These are phyloP conservation scores for Coemansia sp. DNA, from an alignment of 192 early-diverging fungal species.

Conservation along the genomic window DNA sequence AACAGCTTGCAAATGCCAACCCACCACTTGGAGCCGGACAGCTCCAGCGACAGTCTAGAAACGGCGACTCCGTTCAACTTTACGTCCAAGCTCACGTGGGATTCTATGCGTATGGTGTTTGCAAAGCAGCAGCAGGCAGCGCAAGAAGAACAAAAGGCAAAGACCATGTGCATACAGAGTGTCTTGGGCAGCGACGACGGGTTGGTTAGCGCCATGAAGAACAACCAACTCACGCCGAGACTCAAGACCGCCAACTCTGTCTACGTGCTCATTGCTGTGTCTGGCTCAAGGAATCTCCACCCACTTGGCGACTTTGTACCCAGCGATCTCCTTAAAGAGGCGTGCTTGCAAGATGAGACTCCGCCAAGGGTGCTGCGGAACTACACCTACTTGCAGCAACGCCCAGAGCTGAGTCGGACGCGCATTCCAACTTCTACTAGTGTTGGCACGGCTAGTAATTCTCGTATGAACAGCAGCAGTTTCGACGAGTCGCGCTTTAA, in stretches of 20 bases:
- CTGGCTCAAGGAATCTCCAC: slow-evolving; percentile 19
- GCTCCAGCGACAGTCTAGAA: slow-evolving; percentile 12
- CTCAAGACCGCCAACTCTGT: slow-evolving; percentile 19
- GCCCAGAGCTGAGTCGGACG: background rate
- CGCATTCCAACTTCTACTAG: background rate
- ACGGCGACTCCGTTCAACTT: slow-evolving; percentile 42
- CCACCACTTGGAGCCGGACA: slow-evolving; percentile 16
- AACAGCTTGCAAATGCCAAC: slow-evolving; percentile 15
- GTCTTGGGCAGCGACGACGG: slow-evolving; percentile 5
- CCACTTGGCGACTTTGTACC: slow-evolving; percentile 13
- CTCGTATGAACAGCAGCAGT: background rate
- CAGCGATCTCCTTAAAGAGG: slow-evolving; percentile 5
- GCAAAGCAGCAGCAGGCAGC: slow-evolving; percentile 7
- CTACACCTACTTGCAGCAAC: background rate
- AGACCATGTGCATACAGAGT: slow-evolving; percentile 14
- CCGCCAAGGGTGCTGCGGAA: slow-evolving; percentile 24
- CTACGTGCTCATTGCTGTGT: slow-evolving; percentile 22
- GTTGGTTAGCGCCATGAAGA: background rate
- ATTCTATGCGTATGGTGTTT: slow-evolving; percentile 40
- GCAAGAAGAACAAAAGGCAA: slow-evolving; percentile 10
- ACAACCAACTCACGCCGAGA: slow-evolving; percentile 15
- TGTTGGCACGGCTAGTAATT: background rate
- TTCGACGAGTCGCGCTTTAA: background rate
- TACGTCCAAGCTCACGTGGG: slow-evolving; percentile 41
- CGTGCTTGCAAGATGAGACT: slow-evolving; percentile 1